Conservation (phyloP, 2,329 filamentous ascomycete species). For the Diaporthe caulivora region DNA sequence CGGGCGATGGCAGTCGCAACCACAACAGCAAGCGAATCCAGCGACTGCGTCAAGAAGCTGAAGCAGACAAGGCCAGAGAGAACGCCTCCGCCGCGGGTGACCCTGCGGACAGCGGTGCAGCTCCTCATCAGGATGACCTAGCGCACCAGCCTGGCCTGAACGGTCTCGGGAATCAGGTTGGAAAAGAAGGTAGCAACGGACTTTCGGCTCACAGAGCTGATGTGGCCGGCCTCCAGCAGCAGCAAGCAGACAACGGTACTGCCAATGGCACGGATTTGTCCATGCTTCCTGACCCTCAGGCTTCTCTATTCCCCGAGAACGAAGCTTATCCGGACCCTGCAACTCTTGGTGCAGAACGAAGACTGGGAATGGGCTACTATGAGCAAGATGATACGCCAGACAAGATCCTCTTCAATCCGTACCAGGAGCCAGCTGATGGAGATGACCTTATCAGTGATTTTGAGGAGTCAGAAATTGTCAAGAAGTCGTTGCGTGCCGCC, state of each 20-base stretch:
- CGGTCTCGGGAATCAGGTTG: constrained; percentile 51
- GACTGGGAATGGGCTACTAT: constrained; percentile 72
- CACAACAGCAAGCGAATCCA: constrained; percentile 70
- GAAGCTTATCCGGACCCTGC: constrained; percentile 63
- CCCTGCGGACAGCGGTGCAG: constrained; percentile 43
- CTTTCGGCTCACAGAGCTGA: not conserved
- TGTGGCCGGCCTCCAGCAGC: constrained; percentile 34
- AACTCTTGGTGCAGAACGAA: constrained; percentile 59
- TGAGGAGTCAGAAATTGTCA: constrained; percentile 66
- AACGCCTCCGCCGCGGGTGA: constrained; percentile 44
- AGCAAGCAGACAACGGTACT: constrained; percentile 42
- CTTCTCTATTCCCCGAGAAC: constrained; percentile 30
- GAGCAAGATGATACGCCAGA: constrained; percentile 69
- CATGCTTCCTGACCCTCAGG: constrained; percentile 30
- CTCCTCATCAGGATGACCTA: constrained; percentile 47
- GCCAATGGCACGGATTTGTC: constrained; percentile 46
- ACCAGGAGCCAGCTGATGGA: constrained; percentile 61
- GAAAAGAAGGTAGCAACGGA: constrained; percentile 45
- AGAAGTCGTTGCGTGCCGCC: constrained; percentile 65
- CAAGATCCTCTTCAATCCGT: constrained; percentile 71
- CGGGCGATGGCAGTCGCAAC: constrained; percentile 69
- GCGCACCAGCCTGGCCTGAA: constrained; percentile 44
- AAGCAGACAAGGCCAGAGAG: constrained; percentile 68
- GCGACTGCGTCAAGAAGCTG: constrained; percentile 66
- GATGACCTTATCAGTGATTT: constrained; percentile 56